These are phyloP conservation scores for Teratosphaeria zuluensis DNA, from an alignment of 2,329 filamentous ascomycete species.

Conservation along the genomic window DNA sequence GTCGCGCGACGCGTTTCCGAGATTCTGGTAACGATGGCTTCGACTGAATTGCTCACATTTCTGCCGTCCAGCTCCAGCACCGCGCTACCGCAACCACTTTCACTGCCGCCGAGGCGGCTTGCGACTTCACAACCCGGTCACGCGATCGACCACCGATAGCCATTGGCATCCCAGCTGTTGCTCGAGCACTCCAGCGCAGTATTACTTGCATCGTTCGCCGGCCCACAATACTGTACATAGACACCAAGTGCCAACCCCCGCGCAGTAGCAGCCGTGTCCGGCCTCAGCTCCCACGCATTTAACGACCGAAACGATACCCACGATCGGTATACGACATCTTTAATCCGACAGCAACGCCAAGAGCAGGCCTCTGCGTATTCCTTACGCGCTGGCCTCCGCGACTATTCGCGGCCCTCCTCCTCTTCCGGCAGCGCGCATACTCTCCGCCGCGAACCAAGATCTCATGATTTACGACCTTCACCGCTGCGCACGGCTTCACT, in stretches of 20 bases:
- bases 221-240: not conserved
- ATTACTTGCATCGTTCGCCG: not conserved
- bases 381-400: slow-evolving; percentile 16
- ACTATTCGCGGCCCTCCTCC: slow-evolving; percentile 41
- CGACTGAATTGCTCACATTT: not conserved
- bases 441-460: slow-evolving; percentile 44
- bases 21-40: slow-evolving; percentile 1
- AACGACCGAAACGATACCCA: slow-evolving; percentile 46
- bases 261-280: slow-evolving; percentile 33
- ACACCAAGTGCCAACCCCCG: not conserved
- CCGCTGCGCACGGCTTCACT: slow-evolving; percentile 35
- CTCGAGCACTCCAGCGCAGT: not conserved
- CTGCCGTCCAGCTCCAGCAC: slow-evolving; percentile 1
- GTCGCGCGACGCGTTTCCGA: slow-evolving; percentile 1
- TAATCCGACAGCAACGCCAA: slow-evolving; percentile 39
- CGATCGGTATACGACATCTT: slow-evolving; percentile 44
- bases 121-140: not conserved
- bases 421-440: slow-evolving; percentile 43
- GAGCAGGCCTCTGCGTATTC: slow-evolving; percentile 30
- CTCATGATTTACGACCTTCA: slow-evolving; percentile 35
- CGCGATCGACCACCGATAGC: slow-evolving; percentile 3
- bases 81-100: slow-evolving; percentile 1
- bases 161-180: slow-evolving; percentile 5
- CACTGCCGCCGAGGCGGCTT: not conserved
- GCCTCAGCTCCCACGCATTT: slow-evolving; percentile 30